These are phyloP conservation scores for Sutorius eximius DNA, from an alignment of 1,284 basidiomycete genomes.

Conservation along the genomic window DNA sequence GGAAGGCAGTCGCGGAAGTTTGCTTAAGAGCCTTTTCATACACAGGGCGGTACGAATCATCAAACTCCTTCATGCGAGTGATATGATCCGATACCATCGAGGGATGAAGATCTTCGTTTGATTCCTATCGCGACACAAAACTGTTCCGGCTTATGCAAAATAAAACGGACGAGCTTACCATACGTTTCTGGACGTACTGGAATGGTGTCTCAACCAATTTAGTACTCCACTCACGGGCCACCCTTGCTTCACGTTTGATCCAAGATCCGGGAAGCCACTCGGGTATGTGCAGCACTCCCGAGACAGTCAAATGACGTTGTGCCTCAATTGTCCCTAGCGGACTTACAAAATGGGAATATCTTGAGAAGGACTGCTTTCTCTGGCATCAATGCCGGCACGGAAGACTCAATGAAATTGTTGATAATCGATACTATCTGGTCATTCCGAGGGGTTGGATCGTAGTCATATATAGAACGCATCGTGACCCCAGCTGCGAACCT, in stretches of 20 bases:
- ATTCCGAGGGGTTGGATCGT: conserved; percentile 22
- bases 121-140: conserved; percentile 3
- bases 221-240: conserved; percentile 9
- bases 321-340: too few relatives aligned
- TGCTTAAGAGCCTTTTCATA: conserved; percentile 25
- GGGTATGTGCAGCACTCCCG: conserved; percentile 19
- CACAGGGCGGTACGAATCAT: conserved; percentile 6
- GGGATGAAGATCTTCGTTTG: conserved; percentile 1
- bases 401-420: conserved; percentile 17
- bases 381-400: conserved; percentile 1
- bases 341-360: conserved; percentile 27
- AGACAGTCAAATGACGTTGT: background rate
- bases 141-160: background rate
- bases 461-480: conserved; percentile 25
- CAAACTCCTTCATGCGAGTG: conserved; percentile 16
- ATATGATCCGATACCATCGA: conserved; percentile 28
- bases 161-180: conserved; percentile 3
- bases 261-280: conserved; percentile 27
- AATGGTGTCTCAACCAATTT: conserved; percentile 24
- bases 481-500: conserved; percentile 21
- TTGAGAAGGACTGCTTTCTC: conserved; percentile 20
- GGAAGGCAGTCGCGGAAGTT: conserved; percentile 15
- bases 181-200: conserved; percentile 13
- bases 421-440: conserved; percentile 23
- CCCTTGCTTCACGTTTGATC: conserved; percentile 16